Evolutionary conservation across 164 flowering plant genomes (phyloP).

Genomic region (Brasenia schreberi): DNA sequence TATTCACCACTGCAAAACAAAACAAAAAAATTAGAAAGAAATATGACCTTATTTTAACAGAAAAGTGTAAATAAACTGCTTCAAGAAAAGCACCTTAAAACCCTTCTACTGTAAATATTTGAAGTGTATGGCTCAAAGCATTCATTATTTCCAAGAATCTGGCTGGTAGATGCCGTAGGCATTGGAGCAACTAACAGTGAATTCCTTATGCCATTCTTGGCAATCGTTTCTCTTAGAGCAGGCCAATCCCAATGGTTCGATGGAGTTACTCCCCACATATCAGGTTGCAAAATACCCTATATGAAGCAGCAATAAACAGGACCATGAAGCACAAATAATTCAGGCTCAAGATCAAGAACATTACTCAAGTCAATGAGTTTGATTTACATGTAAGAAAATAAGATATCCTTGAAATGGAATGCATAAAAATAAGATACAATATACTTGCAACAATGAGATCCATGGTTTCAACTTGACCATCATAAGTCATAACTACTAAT

Average conservation of each 20-base stretch:
- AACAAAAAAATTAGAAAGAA: not conserved
- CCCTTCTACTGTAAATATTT: conserved; percentile 90
- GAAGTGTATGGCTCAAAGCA: conserved; percentile 99
- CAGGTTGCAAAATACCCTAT: not conserved
- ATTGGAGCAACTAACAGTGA: conserved; percentile 93
- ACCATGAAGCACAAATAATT: too few species aligned
- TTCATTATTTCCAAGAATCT: conserved; percentile 95
- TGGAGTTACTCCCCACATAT: conserved; percentile 80
- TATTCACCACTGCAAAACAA: conserved; percentile 64
- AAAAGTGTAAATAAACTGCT: not conserved
- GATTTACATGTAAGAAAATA: too few species aligned
- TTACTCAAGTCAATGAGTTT: too few species aligned
- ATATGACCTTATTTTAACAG: not conserved
- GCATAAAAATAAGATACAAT: too few species aligned
- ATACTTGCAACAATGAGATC: too few species aligned
- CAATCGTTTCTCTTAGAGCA: conserved; percentile 50
- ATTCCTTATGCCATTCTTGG: conserved; percentile 68
- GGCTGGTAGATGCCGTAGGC: conserved; percentile 99
- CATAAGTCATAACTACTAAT: too few species aligned
- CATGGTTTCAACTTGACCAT: too few species aligned
- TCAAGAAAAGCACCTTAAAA: conserved; percentile 47
- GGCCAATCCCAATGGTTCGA: conserved; percentile 86
- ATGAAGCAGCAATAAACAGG: not conserved
- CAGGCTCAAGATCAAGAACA: too few species aligned
- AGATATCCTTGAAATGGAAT: too few species aligned